phyloP scores from a whole-genome alignment of 371 early-diverging fungal species.

The Homolaphlyctis polyrhiza region DNA sequence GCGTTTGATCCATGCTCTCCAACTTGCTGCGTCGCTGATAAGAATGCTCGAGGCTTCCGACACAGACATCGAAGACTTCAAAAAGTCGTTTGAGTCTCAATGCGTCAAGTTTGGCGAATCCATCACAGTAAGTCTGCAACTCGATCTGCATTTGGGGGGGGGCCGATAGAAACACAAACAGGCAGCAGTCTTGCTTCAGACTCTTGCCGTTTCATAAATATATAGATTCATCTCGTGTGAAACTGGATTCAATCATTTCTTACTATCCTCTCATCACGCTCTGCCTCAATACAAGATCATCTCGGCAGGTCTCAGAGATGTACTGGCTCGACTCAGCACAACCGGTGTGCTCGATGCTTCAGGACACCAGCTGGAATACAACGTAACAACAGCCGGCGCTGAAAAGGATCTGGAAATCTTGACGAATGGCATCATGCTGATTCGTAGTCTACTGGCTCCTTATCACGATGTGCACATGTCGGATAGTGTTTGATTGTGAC shows the following conservation, averaged over 20 bases:
- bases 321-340: background rate
- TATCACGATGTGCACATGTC: too few species aligned
- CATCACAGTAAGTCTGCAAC: constrained; percentile 2
- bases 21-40: background rate
- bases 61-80: background rate
- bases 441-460: background rate
- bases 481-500: too few species aligned
- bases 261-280: too few species aligned
- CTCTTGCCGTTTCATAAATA: too few species aligned
- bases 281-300: too few species aligned
- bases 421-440: constrained; percentile 1
- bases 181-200: too few species aligned
- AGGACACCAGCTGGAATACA: constrained; percentile 5
- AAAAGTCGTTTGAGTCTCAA: background rate
- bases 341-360: constrained; percentile 5
- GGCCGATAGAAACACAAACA: too few species aligned
- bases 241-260: too few species aligned
- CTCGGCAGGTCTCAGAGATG: background rate
- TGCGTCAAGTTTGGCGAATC: background rate
- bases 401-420: constrained; percentile 6
- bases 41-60: background rate
- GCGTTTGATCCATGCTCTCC: background rate
- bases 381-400: constrained; percentile 1
- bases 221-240: too few species aligned
- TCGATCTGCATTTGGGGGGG: too few species aligned